Base-by-base conservation (phyloP, 2,329 filamentous ascomycete species). In the Neofusicoccum ribis region DNA sequence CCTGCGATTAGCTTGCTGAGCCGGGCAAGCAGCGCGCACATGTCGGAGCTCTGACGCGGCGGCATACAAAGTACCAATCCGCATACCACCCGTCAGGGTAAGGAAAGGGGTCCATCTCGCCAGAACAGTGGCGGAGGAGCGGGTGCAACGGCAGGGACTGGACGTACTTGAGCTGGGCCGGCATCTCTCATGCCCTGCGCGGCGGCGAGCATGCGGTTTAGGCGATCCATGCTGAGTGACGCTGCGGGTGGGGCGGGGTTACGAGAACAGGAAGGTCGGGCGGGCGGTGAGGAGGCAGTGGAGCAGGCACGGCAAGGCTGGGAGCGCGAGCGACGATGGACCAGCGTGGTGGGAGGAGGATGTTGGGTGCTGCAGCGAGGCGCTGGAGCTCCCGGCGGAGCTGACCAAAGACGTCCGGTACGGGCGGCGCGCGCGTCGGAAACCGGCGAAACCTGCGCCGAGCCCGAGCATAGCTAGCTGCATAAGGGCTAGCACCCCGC, bases 201-300 rank as follows among this genome's bases (percentile, higher is more conserved):
- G 70, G 86, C 86, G 69, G 90, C 89, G 72, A 97, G 86, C 88
- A 97, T 90, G 78, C 91, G 88, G 81, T 91, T 93, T 79, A 97
- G 89, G 77, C 94, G 89, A 77, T 98, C 94, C 94, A 97, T 98
- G 66, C 63, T 68, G 52, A 44, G 47, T 60, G 63, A 60, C 34
- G 63, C 56, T 23, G 20, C 36, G 27, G 41, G 63, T 64, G 61
- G 61, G 50, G 49, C 50, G 50, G 9, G 23, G 12, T 39, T 56
- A 47, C 61, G 61, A 31, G 50, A 64, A 39, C 27, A 56, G 61
- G 39, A 46, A 64, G 50, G 31, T 60, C 54, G 54, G 41, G 14
- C 17, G 47, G 36, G 54, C 46, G 46, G 54, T 58, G 44, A 34
- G 52, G 52, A 49, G 34, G 50, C 34, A 47, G 50, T 36, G 50